These are phyloP conservation scores for Exophiala bonariae DNA, from an alignment of 2,329 filamentous ascomycete genomes.

Conservation along the genomic window DNA sequence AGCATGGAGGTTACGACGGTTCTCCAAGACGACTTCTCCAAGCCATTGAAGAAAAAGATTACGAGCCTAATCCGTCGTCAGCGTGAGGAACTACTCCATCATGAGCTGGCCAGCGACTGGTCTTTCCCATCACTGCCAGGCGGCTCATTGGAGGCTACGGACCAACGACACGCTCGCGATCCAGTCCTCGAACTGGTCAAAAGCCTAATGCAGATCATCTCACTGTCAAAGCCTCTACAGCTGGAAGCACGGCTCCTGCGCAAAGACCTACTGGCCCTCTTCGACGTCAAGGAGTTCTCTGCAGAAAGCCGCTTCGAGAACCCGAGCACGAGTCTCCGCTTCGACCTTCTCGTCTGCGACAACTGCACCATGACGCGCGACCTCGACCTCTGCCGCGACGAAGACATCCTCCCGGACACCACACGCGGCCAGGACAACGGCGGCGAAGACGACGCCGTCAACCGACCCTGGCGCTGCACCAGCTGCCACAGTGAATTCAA, in stretches of 20 bases:
- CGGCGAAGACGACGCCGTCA: conserved; percentile 31
- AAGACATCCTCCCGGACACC: conserved; percentile 67
- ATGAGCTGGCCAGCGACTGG: conserved; percentile 84
- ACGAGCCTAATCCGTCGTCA: conserved; percentile 78
- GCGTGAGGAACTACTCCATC: conserved; percentile 83
- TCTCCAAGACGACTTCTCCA: conserved; percentile 80
- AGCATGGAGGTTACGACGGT: conserved; percentile 62
- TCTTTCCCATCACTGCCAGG: conserved; percentile 70
- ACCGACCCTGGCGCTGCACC: conserved; percentile 68
- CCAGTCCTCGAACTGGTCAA: conserved; percentile 90
- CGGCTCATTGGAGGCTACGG: conserved; percentile 35
- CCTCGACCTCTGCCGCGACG: conserved; percentile 88
- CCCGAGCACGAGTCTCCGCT: conserved; percentile 71
- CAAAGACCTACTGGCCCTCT: conserved; percentile 83
- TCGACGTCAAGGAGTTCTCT: conserved; percentile 93
- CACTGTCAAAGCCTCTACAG: conserved; percentile 64
- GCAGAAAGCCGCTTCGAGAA: conserved; percentile 85
- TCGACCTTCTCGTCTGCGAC: conserved; percentile 79
- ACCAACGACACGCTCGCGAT: conserved; percentile 53
- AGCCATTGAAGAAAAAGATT: conserved; percentile 87
- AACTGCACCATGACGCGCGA: conserved; percentile 88
- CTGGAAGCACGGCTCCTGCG: conserved; percentile 85
- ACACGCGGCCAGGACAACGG: conserved; percentile 26
- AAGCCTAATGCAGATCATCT: conserved; percentile 86
- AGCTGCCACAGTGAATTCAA: conserved; percentile 77